Base-by-base conservation (phyloP, 352 stramenopile species). In the Globisporangium megalacanthum region DNA sequence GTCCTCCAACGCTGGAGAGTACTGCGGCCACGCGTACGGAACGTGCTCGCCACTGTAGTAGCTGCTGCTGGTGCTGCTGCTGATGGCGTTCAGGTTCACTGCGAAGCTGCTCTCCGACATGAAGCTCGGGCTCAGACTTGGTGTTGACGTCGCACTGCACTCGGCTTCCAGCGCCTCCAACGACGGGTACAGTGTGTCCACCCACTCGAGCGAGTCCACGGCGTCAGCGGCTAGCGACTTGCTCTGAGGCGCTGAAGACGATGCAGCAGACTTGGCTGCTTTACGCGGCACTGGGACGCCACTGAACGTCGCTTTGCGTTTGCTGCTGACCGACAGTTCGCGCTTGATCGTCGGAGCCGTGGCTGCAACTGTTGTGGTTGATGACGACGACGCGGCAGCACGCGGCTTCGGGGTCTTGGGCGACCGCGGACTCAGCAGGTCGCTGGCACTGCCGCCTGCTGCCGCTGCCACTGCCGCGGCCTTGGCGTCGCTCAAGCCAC, bases 171-270 rank as follows among this genome's bases (percentile, higher is more conserved):
- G 52, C 15, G 49, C 49, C 25, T 86, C 72, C 37, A 89, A 64
- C 52, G 79, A 79, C 39, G 76, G 68, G 51, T 87, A 89, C 41
- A 89, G 64, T n/a, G 69, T 70, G 65, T 89, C 79, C 46, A 89
- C 73, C 76, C 76, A 89, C 31, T 79, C 64, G 42, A 75, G 64
- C 31, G 49, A 68, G 44, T 73, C 66, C 46, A 49, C 49, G 13
- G 45, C 35, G 11, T 33, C 25, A 10, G 39, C 36, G 17, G 35
- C 36, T 5, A 39, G 35, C 35, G 35, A 13, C 35, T 39, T 39
- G 35, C 35, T 39, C 35, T 39, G 35, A 39, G 35, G 7, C 35
- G 35, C 35, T 39, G 35, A 39, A 8, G 35, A 39, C 35, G 35
- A 39, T 5, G n/a, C n/a, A 10, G 42, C 3, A 19, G 17, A 29